These are phyloP conservation scores for Cladosporium sp. DNA, from an alignment of 2,329 filamentous ascomycete genomes.

Conservation along the genomic window DNA sequence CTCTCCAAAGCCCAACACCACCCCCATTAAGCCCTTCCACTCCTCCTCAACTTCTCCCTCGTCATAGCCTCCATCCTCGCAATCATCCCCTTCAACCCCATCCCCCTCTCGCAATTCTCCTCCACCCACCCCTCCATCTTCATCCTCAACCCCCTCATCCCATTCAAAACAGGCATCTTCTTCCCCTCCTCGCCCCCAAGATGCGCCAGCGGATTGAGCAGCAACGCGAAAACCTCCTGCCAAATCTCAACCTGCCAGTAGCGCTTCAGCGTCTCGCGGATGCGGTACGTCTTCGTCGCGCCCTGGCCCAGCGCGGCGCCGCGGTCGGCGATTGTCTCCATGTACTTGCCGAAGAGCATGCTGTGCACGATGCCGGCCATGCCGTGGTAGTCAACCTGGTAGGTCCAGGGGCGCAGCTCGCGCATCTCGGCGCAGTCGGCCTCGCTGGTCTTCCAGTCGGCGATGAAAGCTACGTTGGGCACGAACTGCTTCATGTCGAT, in stretches of 20 bases:
- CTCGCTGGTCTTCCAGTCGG: constrained; percentile 87
- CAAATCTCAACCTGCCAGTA: constrained; percentile 98
- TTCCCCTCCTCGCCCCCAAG: constrained; percentile 64
- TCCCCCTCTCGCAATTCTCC: constrained; percentile 77
- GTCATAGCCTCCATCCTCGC: constrained; percentile 69
- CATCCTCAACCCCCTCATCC: constrained; percentile 69
- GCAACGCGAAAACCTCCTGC: constrained; percentile 76
- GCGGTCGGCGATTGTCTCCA: constrained; percentile 67
- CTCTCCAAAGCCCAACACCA: background rate
- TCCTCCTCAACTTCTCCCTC: constrained; percentile 47
- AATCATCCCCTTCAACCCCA: constrained; percentile 58
- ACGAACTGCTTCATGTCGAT: constrained; percentile 90
- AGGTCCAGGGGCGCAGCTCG: constrained; percentile 92
- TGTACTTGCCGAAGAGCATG: constrained; percentile 91
- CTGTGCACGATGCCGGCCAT: constrained; percentile 85
- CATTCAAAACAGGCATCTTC: constrained; percentile 72
- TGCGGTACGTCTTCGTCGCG: constrained; percentile 69
- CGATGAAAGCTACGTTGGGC: constrained; percentile 80
- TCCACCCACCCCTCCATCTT: constrained; percentile 84
- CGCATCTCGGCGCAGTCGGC: constrained; percentile 96
- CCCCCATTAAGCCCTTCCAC: constrained; percentile 24
- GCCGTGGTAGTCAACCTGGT: constrained; percentile 95
- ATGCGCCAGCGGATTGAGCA: constrained; percentile 78
- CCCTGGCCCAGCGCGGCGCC: constrained; percentile 56
- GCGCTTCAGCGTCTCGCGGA: constrained; percentile 81